Evolutionary conservation across 2,329 filamentous ascomycete species (phyloP), one percentile per base, ranked within the genome.

Genomic region (Colletotrichum melonis): DNA sequence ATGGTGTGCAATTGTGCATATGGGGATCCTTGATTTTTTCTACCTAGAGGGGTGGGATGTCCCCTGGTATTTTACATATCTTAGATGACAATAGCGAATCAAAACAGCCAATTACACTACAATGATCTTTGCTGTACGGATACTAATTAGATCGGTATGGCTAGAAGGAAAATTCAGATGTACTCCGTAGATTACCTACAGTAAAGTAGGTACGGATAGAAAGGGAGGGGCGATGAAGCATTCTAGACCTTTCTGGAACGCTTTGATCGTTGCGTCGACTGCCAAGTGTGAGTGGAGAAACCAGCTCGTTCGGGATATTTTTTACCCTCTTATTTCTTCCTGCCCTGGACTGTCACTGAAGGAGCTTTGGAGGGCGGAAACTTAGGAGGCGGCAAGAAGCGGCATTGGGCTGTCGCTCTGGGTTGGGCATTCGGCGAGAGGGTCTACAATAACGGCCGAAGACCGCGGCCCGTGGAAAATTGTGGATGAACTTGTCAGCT

Each of bases 391-490:
- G 67, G 71, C 67, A 73, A 71, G 46, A 73, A 49, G 56, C 71
- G 71, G 71, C 71, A 70, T 71, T 73, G 62, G 71, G 71, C 67
- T 60, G 30, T 46, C 32, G 11, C 32, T 32, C 32, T 32, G 32
- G 32, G 22, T 70, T 70, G 55, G 70, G 70, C 69, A 42, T 49
- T 62, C 65, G 65, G 55, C 35, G 60, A 56, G 32, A 70, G 28
- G 60, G 46, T 30, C 55, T 12, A 59, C 32, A 22, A 60, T 38
- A 22, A 19, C 28, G 42, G 42, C n/a, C 57, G 46, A 30, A 30
- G 32, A n/a, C 42, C 42, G 42, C 42, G 56, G 58, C 26, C 30
- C 52, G 66, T 14, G 9, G 24, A 16, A 26, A 56, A 28, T 32
- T 35, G 65, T 69, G 70, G 70, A 64, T 54, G 38, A 24, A 19